Conservation (phyloP, 2,329 filamentous ascomycete species). For the Aulographum hederae region DNA sequence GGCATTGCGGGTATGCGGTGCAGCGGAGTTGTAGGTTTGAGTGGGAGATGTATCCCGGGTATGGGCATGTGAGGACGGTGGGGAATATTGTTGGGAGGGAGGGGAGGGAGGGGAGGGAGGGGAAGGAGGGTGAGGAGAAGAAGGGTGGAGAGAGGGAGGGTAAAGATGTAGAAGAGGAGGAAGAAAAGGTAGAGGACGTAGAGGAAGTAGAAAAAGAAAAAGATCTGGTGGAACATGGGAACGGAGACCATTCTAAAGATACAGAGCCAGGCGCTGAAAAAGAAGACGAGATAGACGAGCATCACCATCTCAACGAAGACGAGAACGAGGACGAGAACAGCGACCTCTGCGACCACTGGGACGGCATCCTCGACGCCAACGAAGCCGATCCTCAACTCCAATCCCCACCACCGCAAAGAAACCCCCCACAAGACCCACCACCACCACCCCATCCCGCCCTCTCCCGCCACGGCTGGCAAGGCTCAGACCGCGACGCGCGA, state of each 20-base stretch:
- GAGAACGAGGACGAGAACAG: too few relatives aligned
- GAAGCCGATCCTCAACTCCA: not conserved
- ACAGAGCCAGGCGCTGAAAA: constrained; percentile 10
- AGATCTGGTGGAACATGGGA: too few relatives aligned
- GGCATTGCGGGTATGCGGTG: constrained; percentile 56
- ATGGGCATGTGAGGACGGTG: constrained; percentile 54
- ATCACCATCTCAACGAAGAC: too few relatives aligned
- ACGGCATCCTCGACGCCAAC: not conserved
- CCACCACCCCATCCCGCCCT: not conserved
- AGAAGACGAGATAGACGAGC: not conserved
- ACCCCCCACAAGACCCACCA: not conserved
- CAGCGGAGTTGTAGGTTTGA: constrained; percentile 53
- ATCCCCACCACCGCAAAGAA: not conserved
- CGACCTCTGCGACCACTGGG: too few relatives aligned
- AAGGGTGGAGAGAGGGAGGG: constrained; percentile 14
- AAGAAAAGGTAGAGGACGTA: constrained; percentile 18
- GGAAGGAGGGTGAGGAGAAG: constrained; percentile 10
- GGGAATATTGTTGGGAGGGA: constrained; percentile 28
- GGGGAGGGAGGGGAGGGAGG: constrained; percentile 8
- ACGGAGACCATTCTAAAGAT: too few relatives aligned
- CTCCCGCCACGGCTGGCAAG: constrained; percentile 21
- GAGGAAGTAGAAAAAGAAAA: constrained; percentile 14
- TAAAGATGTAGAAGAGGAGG: constrained; percentile 14
- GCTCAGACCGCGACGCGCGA: constrained; percentile 26
- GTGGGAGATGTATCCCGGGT: constrained; percentile 50